Evolutionary conservation across 768 basidiomycete species (phyloP).

Genomic region (Punctularia strigosozonata): DNA sequence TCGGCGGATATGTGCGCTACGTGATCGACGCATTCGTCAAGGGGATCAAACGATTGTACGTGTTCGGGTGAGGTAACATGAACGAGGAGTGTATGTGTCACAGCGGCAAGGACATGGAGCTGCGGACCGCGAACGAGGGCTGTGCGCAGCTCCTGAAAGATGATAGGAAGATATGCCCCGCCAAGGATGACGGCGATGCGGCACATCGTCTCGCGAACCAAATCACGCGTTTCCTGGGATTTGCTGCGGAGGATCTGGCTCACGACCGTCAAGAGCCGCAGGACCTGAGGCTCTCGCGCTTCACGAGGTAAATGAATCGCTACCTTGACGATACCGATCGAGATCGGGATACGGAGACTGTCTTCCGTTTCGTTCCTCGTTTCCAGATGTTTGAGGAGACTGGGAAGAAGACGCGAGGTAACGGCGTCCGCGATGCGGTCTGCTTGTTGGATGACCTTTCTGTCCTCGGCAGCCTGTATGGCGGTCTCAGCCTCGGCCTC

Average conservation of each 20-base stretch:
- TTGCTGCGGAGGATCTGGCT: constrained; percentile 87
- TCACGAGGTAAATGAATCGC: constrained; percentile 66
- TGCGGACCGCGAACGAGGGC: constrained; percentile 89
- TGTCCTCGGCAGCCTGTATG: constrained; percentile 3
- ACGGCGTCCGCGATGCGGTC: constrained; percentile 70
- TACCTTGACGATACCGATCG: constrained; percentile 78
- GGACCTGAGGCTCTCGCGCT: constrained; percentile 54
- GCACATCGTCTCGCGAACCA: constrained; percentile 71
- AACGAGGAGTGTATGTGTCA: constrained; percentile 71
- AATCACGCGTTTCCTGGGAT: constrained; percentile 86
- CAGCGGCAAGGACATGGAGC: constrained; percentile 82
- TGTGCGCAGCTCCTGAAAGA: constrained; percentile 71
- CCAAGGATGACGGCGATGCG: constrained; percentile 70
- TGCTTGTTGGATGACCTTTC: no score
- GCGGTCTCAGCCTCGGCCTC: constrained; percentile 7
- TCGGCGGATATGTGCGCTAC: constrained; percentile 74
- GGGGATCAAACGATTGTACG: constrained; percentile 37
- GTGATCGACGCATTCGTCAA: constrained; percentile 73
- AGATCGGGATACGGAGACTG: constrained; percentile 75
- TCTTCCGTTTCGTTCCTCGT: constrained; percentile 77
- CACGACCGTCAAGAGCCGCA: constrained; percentile 70
- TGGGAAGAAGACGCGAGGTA: constrained; percentile 63
- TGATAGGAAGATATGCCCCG: constrained; percentile 55
- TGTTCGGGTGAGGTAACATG: constrained; percentile 60
- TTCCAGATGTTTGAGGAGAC: constrained; percentile 70